phyloP scores from a whole-genome alignment of 2,329 filamentous ascomycete genomes.

The Monilinia laxa region DNA sequence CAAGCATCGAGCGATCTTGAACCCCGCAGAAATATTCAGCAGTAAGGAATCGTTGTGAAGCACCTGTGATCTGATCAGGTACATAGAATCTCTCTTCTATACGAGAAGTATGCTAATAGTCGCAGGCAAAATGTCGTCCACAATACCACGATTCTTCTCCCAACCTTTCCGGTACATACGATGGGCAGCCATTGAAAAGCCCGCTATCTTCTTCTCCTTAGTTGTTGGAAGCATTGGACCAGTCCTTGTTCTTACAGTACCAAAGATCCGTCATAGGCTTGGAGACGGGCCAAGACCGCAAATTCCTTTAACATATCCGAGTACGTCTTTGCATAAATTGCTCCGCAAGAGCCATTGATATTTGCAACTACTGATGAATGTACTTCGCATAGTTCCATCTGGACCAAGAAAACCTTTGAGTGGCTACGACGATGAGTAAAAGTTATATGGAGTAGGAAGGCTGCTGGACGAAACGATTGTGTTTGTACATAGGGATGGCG shows the following conservation, averaged over 20 bases:
- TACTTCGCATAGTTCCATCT: conserved; percentile 49
- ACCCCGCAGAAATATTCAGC: conserved; percentile 4
- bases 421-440: conserved; percentile 56
- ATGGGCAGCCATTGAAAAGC: conserved; percentile 85
- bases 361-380: conserved; percentile 30
- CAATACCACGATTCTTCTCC: conserved; percentile 77
- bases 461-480: conserved; percentile 8
- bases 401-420: conserved; percentile 59
- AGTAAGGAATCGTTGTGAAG: conserved; percentile 8
- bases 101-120: conserved; percentile 22
- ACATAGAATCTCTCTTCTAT: not conserved
- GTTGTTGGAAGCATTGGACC: conserved; percentile 73
- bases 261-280: conserved; percentile 68
- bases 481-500: conserved; percentile 21
- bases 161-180: conserved; percentile 79
- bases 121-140: conserved; percentile 56
- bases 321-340: conserved; percentile 56
- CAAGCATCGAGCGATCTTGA: conserved; percentile 11
- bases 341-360: not conserved
- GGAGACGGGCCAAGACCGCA: conserved; percentile 71
- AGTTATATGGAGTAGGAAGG: not conserved
- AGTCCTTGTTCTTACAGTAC: conserved; percentile 65
- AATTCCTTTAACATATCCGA: conserved; percentile 88
- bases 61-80: not conserved
- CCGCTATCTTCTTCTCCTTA: conserved; percentile 87